Evolutionary conservation across 176 grass and related monocot genomes (phyloP).

Genomic region (Bothriochloa decipiens): DNA sequence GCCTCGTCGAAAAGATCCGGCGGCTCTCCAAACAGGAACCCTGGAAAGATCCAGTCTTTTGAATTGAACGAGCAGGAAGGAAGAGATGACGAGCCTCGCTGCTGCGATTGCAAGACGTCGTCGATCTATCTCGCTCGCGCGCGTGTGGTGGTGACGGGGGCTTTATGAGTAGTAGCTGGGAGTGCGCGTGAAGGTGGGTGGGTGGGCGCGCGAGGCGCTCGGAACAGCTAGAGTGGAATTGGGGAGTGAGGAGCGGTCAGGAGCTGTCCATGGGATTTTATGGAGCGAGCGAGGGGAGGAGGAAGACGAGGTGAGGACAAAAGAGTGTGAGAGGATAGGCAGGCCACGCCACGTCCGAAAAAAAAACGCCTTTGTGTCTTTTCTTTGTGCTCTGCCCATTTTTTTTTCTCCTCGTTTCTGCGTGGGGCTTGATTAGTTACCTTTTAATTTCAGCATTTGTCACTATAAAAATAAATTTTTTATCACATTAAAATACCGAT

Average conservation of each 20-base stretch:
- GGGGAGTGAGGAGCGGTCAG: background rate
- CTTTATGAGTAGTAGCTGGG: background rate
- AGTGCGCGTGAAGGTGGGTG: background rate
- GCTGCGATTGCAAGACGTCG: no score
- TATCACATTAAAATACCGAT: no score
- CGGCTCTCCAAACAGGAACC: background rate
- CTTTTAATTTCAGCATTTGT: background rate
- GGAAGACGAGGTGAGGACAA: background rate
- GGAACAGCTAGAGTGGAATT: background rate
- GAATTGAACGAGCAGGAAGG: background rate
- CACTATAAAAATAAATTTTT: no score
- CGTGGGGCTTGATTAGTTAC: no score
- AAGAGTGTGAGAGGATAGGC: no score
- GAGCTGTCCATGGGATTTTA: slow-evolving; percentile 28
- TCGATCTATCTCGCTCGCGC: no score
- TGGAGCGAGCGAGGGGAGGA: background rate
- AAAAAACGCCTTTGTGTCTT: background rate
- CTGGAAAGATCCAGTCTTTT: background rate
- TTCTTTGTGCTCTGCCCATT: slow-evolving; percentile 6
- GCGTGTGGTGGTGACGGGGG: background rate
- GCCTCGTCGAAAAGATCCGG: background rate
- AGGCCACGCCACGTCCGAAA: slow-evolving; percentile 24
- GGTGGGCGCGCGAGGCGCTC: background rate
- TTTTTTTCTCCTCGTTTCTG: background rate
- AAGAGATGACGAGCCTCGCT: no score